Evolutionary conservation across 2,329 filamentous ascomycete genomes (phyloP), one percentile per base, ranked within the genome.

Genomic region (Phyllosticta citribraziliensis): DNA sequence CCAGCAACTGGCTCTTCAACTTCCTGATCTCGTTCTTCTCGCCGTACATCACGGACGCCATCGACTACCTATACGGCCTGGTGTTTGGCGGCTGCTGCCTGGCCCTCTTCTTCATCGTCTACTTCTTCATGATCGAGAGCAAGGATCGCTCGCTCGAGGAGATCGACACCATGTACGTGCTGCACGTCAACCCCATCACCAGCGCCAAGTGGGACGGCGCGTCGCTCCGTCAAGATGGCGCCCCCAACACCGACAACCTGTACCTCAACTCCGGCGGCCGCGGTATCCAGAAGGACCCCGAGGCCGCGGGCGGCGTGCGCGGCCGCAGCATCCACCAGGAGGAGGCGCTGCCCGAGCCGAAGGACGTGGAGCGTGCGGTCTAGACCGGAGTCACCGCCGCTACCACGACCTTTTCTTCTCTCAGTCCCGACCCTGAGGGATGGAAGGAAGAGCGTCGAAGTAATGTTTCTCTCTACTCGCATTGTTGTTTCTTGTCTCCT

Each of bases 41-140:
- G 0, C 87, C 88, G 0, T 91, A 91, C 73, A 91, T 92, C 69
- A 88, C 85, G 0, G 76, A 79, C 0, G 82, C 82, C 3, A 91
- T 91, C 60, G 82, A 87, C 66, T 91, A 87, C 73, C 80, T 80
- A 1, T 89, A 89, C 67, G 88, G 88, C 2, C 89, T 90, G 65
- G 84, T 92, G 30, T 91, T 91, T 72, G 88, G 87, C 0, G 86
- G 79, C 0, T 90, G 87, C 69, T 88, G 88, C 66, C 75, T 89
- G 19, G 76, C 82, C 0, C 87, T 82, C 0, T 82, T 84, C 0
- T 65, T 84, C 0, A 73, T 91, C 12, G 86, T 91, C 30, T 92
- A 87, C 76, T 88, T 92, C 74, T 91, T 91, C 71, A 82, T 91
- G 58, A 84, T 88, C 61, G 88, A 92, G 70, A 85, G 83, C 54